Conservation (phyloP, 2,329 filamentous ascomycete species). For the Botrytis elliptica region DNA sequence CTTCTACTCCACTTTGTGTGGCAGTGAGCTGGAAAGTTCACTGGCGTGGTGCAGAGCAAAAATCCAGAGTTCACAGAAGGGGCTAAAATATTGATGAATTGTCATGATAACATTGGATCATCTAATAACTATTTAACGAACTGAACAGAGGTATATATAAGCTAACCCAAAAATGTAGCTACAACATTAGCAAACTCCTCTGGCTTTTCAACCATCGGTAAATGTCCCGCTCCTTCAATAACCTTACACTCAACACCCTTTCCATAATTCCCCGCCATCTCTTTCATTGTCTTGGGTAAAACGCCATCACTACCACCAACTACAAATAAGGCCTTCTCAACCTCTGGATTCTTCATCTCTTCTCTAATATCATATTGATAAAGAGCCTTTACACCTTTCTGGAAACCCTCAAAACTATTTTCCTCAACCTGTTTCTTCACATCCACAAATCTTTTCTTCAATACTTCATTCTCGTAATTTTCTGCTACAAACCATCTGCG, state of each 20-base stretch:
- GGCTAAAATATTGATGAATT: background rate
- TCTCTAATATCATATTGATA: conserved; percentile 68
- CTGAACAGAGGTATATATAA: background rate
- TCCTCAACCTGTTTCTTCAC: conserved; percentile 67
- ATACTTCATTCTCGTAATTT: conserved; percentile 53
- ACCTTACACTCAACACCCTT: conserved; percentile 59
- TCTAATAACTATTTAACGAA: background rate
- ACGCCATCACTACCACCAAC: conserved; percentile 74
- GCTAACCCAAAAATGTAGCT: conserved; percentile 50
- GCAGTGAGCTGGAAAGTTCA: background rate
- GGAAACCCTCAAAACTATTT: conserved; percentile 71
- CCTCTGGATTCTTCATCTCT: conserved; percentile 47
- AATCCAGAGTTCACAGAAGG: no score
- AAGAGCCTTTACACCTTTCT: conserved; percentile 65
- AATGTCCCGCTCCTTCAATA: conserved; percentile 70
- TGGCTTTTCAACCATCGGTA: conserved; percentile 81
- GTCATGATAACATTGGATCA: background rate
- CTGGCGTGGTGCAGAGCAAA: background rate
- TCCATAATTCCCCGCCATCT: conserved; percentile 62
- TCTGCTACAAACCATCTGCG: conserved; percentile 69
- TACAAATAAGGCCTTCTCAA: conserved; percentile 64
- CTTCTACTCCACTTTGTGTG: background rate
- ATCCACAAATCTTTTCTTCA: conserved; percentile 50
- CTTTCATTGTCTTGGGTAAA: conserved; percentile 76
- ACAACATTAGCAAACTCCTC: conserved; percentile 65